A percentile compares a stretch with the other conserved stretches of the same genome.
These are phyloP conservation scores for Chalciporus piperatus DNA, from an alignment of 768 basidiomycete species.

Conservation along the genomic window DNA sequence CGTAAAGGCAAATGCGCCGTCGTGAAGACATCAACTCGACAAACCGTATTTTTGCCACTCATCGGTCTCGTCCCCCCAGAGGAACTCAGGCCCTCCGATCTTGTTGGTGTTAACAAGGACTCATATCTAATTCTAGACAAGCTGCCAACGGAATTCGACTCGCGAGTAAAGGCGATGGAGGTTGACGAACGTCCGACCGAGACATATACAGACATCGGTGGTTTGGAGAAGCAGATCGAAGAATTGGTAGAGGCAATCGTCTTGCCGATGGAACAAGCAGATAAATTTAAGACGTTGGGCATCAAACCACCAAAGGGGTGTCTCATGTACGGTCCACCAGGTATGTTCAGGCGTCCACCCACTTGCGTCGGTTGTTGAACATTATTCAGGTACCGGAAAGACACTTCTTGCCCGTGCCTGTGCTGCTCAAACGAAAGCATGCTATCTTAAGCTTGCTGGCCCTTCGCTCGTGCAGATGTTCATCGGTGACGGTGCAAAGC, in stretches of 20 bases:
- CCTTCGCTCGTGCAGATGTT: conserved; percentile 99
- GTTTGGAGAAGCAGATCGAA: conserved; percentile 98
- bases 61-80: conserved; percentile 96
- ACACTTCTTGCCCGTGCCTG: conserved; percentile 96
- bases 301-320: conserved; percentile 98
- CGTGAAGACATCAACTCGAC: conserved; percentile 97
- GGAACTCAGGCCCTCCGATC: conserved; percentile 84
- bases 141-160: conserved; percentile 95
- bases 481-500: conserved; percentile 98
- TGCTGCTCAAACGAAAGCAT: conserved; percentile 96
- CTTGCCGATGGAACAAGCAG: conserved; percentile 96
- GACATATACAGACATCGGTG: conserved; percentile 96
- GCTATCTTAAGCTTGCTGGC: conserved; percentile 96
- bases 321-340: conserved; percentile 98
- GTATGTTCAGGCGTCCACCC: conserved; percentile 37
- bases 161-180: conserved; percentile 99
- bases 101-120: conserved; percentile 99
- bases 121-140: conserved; percentile 96
- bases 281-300: conserved; percentile 97
- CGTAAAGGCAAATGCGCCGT: conserved; percentile 98
- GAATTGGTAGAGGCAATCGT: conserved; percentile 98
- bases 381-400: conserved; percentile 80
- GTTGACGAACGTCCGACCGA: conserved; percentile 98
- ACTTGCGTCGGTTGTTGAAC: background rate
- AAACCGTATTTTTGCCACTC: conserved; percentile 97